Conservation (phyloP, 2,329 filamentous ascomycete genomes). For the Macrophomina pseudophaseolina region DNA sequence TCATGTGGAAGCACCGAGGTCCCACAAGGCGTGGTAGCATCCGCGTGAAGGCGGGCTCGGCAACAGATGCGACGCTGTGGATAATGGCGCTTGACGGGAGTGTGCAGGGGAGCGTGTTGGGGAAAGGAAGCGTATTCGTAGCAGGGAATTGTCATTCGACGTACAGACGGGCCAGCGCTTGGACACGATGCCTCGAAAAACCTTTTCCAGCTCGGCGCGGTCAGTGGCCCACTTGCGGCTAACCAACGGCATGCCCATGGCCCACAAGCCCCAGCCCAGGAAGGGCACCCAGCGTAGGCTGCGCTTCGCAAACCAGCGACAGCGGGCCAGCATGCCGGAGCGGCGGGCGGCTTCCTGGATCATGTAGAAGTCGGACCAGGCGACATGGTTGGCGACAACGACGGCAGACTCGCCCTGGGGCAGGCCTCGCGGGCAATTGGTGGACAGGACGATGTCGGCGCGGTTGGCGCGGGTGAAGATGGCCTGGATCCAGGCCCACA, state of each 20-base stretch:
- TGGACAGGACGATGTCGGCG: constrained; percentile 57
- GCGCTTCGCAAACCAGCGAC: constrained; percentile 67
- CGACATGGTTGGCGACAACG: constrained; percentile 65
- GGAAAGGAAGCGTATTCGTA: neutral
- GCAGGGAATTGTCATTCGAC: constrained; percentile 34
- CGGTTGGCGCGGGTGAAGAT: constrained; percentile 63
- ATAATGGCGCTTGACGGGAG: constrained; percentile 16
- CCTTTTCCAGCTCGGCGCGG: constrained; percentile 59
- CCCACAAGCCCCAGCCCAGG: constrained; percentile 68
- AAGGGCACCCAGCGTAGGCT: constrained; percentile 65
- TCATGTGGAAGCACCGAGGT: constrained; percentile 11
- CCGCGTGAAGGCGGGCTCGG: neutral
- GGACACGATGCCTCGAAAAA: constrained; percentile 61
- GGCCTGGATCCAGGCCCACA: constrained; percentile 63
- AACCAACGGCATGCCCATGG: constrained; percentile 68
- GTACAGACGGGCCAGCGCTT: constrained; percentile 64
- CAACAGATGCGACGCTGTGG: neutral
- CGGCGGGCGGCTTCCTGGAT: constrained; percentile 62
- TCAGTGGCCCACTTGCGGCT: constrained; percentile 65
- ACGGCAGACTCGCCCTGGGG: constrained; percentile 63
- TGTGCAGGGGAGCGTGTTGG: neutral
- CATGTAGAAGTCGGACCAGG: constrained; percentile 69
- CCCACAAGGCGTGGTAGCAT: neutral
- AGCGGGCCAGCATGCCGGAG: constrained; percentile 64
- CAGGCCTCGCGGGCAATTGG: constrained; percentile 45